Evolutionary conservation across 768 basidiomycete species (phyloP), one percentile per base, ranked within the genome.

Genomic region (Trametes sanguinea): DNA sequence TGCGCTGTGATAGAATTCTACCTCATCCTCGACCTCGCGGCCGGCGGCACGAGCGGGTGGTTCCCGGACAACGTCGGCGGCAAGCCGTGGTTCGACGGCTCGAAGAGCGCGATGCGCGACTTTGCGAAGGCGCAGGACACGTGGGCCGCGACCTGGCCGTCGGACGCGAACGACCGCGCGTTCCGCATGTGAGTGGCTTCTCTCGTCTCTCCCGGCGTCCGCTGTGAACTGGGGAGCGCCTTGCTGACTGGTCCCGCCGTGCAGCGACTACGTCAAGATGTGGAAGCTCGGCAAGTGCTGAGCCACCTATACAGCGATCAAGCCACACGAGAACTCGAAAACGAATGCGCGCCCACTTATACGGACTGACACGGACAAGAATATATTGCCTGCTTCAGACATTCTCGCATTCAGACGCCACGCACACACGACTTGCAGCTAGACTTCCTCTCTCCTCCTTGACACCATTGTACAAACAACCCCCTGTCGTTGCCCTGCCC

Each of bases 111-210:
- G 8, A 90, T 90, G 88, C 76, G 74, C 47, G 87, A 89, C 56
- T 92, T 92, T 72, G 84, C 86, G 16, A 60, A 71, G 7, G 82
- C 78, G 3, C 81, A 89, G 73, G 75, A 76, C 40, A 78, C 81
- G 53, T 95, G 93, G 93, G 82, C 81, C 65, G 78, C 83, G 54
- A 89, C 88, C 8, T 94, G 93, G 93, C 86, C 90, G 2, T 72
- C 78, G 6, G 81, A 78, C 52, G 78, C 83, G 9, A 80, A 84
- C 60, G 80, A 84, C 52, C 79, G 88, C 33, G 86, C 88, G 2
- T 83, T 94, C 76, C 81, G 88, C 45, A 81, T 94, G 86, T 89
- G 68, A 59, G 75, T 72, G 29, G 17, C 45, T 37, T 30, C 30
- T 32, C 29, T 55, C 39, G 35, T 29, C 43, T 16, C 51, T 30